Evolutionary conservation across 345 rosid genomes (phyloP).

Genomic region (Eucalyptus melliodora): DNA sequence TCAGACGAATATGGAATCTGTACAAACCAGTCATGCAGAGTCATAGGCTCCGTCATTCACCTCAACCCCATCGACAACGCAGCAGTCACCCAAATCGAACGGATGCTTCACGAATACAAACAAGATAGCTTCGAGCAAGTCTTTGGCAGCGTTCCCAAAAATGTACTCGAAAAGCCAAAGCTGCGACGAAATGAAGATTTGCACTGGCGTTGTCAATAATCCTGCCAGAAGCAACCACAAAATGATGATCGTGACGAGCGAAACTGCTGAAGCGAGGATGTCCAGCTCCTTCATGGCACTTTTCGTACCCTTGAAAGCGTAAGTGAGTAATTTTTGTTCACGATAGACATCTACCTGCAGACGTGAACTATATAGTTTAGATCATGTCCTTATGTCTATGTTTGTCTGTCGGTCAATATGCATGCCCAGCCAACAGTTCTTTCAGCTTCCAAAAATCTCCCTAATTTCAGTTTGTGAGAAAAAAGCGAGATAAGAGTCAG

Average conservation of each 20-base stretch:
- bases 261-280: constrained; percentile 19
- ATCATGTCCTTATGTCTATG: background rate
- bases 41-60: constrained; percentile 5
- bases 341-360: constrained; percentile 30
- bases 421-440: too few relatives aligned
- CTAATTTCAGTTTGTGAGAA: background rate
- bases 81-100: constrained; percentile 60
- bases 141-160: constrained; percentile 45
- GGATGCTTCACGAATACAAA: constrained; percentile 73
- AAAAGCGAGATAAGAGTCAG: background rate
- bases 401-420: accelerated
- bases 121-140: constrained; percentile 41
- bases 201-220: constrained; percentile 27
- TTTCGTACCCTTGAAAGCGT: constrained; percentile 33
- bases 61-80: constrained; percentile 63
- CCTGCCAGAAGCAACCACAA: constrained; percentile 42
- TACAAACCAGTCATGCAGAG: background rate
- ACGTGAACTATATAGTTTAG: background rate
- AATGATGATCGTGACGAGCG: constrained; percentile 11
- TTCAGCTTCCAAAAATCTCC: background rate
- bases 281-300: constrained; percentile 50
- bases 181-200: constrained; percentile 47
- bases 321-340: constrained; percentile 36
- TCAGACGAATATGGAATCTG: too few relatives aligned
- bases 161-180: constrained; percentile 27